Conservation (phyloP, 2,329 filamentous ascomycete species). For the Epichloe hybrida region DNA sequence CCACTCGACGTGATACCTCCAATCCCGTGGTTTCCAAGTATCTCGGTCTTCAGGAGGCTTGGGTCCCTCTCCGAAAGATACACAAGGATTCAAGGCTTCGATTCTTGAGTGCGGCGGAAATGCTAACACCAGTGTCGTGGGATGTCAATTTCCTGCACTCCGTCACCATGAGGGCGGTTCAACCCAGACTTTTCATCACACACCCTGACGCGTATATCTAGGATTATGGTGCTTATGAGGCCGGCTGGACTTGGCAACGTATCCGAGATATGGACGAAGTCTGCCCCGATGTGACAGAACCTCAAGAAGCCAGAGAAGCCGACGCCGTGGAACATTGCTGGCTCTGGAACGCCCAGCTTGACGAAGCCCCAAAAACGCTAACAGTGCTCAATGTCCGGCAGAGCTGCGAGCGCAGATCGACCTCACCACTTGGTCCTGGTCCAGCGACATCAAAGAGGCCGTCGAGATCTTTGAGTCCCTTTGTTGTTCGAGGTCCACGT, state of each 20-base stretch:
- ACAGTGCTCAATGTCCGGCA: slow-evolving; percentile 29
- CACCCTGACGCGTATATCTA: slow-evolving; percentile 65
- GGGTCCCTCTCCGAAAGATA: slow-evolving; percentile 65
- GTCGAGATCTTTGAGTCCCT: slow-evolving; percentile 18
- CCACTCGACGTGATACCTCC: slow-evolving; percentile 14
- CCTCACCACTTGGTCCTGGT: slow-evolving; percentile 25
- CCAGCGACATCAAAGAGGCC: slow-evolving; percentile 10
- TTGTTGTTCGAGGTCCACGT: slow-evolving; percentile 25
- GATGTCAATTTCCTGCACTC: slow-evolving; percentile 55
- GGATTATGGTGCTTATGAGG: slow-evolving; percentile 36
- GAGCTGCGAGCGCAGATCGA: slow-evolving; percentile 26
- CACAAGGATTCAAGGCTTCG: slow-evolving; percentile 59
- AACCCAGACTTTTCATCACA: slow-evolving; percentile 60
- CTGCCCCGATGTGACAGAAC: slow-evolving; percentile 31
- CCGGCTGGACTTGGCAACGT: slow-evolving; percentile 58
- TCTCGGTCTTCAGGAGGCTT: slow-evolving; percentile 50
- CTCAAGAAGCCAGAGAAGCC: slow-evolving; percentile 41
- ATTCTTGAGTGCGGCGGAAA: slow-evolving; percentile 57
- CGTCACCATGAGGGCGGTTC: slow-evolving; percentile 58
- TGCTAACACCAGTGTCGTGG: slow-evolving; percentile 61
- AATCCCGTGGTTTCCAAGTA: slow-evolving; percentile 27
- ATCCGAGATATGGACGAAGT: slow-evolving; percentile 49
- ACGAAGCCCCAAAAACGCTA: slow-evolving; percentile 37
- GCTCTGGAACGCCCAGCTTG: slow-evolving; percentile 51
- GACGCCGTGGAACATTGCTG: slow-evolving; percentile 54